Conservation (phyloP, 148 eudicot species). For the Heliamphora exappendiculata region DNA sequence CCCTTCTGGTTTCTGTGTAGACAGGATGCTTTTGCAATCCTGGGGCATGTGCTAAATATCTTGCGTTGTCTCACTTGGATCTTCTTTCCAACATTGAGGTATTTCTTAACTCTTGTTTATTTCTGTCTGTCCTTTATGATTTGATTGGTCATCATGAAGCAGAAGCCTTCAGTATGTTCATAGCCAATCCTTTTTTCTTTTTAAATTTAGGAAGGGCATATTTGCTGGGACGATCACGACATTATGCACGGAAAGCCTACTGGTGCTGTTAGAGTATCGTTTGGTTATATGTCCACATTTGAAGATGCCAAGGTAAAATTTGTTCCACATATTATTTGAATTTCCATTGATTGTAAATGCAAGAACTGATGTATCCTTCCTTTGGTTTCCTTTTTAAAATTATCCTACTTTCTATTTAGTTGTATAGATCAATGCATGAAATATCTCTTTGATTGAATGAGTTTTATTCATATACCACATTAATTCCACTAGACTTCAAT, state of each 20-base stretch:
- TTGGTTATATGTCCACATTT: conserved; percentile 96
- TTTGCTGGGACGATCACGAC: conserved; percentile 96
- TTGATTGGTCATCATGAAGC: not conserved
- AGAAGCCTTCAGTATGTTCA: conserved; percentile 8
- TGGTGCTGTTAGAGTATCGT: conserved; percentile 92
- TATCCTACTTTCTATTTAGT: not conserved
- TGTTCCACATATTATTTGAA: not conserved
- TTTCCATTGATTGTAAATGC: conserved; percentile 5
- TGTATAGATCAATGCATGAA: not conserved
- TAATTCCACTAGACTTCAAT: no score
- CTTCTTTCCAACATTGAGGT: conserved; percentile 91
- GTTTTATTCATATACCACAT: no score
- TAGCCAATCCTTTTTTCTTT: conserved; percentile 10
- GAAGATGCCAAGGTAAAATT: conserved; percentile 80
- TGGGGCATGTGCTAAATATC: conserved; percentile 92
- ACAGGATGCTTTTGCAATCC: conserved; percentile 99
- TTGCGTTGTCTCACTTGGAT: conserved; percentile 83
- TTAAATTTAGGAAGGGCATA: conserved; percentile 69
- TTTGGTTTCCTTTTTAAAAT: not conserved
- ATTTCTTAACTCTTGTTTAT: conserved; percentile 13
- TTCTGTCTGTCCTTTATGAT: conserved; percentile 6
- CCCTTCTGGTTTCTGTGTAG: conserved; percentile 36
- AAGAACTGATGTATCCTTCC: not conserved
- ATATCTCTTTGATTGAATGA: no score
- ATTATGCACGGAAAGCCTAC: conserved; percentile 88